Evolutionary conservation across 768 basidiomycete genomes (phyloP), one percentile per base, ranked within the genome.

Genomic region (Pleurotus eryngii): DNA sequence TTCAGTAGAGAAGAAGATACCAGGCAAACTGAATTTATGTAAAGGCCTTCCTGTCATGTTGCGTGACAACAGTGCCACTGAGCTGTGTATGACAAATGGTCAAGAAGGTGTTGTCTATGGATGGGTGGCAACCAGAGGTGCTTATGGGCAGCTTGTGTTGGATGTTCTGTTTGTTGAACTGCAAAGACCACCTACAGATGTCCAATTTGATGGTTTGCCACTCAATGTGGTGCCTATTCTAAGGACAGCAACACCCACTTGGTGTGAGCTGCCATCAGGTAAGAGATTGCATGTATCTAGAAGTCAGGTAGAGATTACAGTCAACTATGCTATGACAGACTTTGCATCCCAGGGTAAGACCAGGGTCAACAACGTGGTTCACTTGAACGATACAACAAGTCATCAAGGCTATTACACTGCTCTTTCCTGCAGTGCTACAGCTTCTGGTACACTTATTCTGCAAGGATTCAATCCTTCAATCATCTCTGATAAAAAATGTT

Each of bases 301-400:
- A 4, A 51, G 59, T 5, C 72, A 73, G 55, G 64, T 70, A 1
- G 56, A 64, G 11, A 48, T 71, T 1, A 24, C 67, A 2, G 55
- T 61, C 1, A 72, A 70, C 49, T 73, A 71, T 60, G 62, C 69
- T 14, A 71, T 72, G 69, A 73, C 72, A 4, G 72, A 71, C 49
- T 73, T 68, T 60, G 60, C 66, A 5, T 70, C 69, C 0, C 73
- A 74, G 57, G 72, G 73, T 2, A 70, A 68, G 47, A 69, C 70
- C 8, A 58, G 66, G 27, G 26, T 26, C 9, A 37, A 58, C 4
- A 71, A 72, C 64, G 55, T 66, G 0, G 65, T 67, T 1, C 68
- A 73, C 46, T 43, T 71, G 4, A 51, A 62, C 46, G 61, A 65
- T 39, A 60, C 60, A 11, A 20, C 45, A 17, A 58, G n/a, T 39